phyloP scores from a whole-genome alignment of 2,329 filamentous ascomycete species.

The Sporothrix protearum region DNA sequence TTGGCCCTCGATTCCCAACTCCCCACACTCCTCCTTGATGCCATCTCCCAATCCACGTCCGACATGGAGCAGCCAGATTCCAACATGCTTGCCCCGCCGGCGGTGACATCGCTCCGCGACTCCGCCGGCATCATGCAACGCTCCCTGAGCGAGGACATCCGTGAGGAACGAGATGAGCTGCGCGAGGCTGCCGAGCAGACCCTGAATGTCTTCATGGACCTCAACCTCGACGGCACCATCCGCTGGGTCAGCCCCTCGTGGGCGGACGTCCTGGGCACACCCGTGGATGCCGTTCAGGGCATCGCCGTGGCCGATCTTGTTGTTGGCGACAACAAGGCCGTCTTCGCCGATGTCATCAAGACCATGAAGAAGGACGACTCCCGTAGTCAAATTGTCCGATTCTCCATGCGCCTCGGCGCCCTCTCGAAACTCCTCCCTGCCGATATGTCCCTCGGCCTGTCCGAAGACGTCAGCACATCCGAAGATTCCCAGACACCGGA shows the following conservation, averaged over 20 bases:
- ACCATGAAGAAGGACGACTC: slow-evolving; percentile 91
- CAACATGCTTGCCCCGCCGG: slow-evolving; percentile 50
- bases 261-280: slow-evolving; percentile 85
- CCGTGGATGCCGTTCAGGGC: slow-evolving; percentile 68
- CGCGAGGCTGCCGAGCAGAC: slow-evolving; percentile 95
- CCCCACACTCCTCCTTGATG: neutral
- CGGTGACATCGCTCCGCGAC: slow-evolving; percentile 50
- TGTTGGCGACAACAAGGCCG: slow-evolving; percentile 69
- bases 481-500: slow-evolving; percentile 25
- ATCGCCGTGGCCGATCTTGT: slow-evolving; percentile 77
- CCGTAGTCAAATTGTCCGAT: slow-evolving; percentile 83
- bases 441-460: slow-evolving; percentile 36
- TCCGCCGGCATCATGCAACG: slow-evolving; percentile 56
- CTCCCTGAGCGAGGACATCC: slow-evolving; percentile 81
- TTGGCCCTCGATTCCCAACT: too few species aligned
- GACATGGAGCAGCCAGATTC: slow-evolving; percentile 26
- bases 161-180: slow-evolving; percentile 87
- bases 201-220: slow-evolving; percentile 90
- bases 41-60: neutral
- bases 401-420: slow-evolving; percentile 67
- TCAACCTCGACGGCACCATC: slow-evolving; percentile 84
- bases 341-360: slow-evolving; percentile 80
- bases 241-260: slow-evolving; percentile 97
- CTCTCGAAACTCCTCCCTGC: slow-evolving; percentile 60
- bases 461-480: slow-evolving; percentile 29